Percentiles rank a stretch among this genome's conserved stretches.
Evolutionary conservation across 2,329 filamentous ascomycete species (phyloP).

Genomic region (Magnaporthiopsis incrustans): DNA sequence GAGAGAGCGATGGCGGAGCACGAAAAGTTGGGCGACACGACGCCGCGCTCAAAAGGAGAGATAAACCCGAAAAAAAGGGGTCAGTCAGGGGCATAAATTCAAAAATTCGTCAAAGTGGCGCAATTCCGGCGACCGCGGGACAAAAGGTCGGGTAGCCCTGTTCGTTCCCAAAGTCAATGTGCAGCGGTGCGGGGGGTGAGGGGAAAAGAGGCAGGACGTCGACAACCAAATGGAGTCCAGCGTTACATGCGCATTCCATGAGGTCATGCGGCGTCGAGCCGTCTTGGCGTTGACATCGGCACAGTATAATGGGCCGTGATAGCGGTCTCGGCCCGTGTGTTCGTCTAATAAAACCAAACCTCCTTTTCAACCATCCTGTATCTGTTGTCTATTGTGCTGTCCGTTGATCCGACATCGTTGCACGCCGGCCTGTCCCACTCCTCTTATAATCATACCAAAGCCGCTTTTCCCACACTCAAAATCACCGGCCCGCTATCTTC

Average conservation of each 20-base stretch:
- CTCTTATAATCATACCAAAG: background rate
- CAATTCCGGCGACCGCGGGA: too few species aligned
- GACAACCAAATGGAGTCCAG: background rate
- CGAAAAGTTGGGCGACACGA: background rate
- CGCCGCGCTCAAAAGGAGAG: background rate
- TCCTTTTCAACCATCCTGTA: background rate
- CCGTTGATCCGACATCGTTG: background rate
- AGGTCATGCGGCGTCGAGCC: background rate
- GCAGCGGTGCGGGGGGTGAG: too few species aligned
- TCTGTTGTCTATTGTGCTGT: background rate
- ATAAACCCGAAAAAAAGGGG: background rate
- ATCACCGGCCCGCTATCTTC: constrained; percentile 2
- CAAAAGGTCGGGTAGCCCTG: background rate
- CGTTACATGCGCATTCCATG: background rate
- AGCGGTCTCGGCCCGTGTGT: too few species aligned
- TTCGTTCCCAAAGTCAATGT: background rate
- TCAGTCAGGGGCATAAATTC: background rate
- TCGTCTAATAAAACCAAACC: too few species aligned
- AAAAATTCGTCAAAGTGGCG: too few species aligned
- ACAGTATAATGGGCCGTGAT: too few species aligned
- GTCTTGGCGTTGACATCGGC: too few species aligned
- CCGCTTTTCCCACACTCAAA: background rate
- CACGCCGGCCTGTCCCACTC: background rate
- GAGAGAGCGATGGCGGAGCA: background rate
- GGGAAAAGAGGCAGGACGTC: background rate